Conservation (phyloP, 306 rosid genomes). For the Calophaca sinica region DNA sequence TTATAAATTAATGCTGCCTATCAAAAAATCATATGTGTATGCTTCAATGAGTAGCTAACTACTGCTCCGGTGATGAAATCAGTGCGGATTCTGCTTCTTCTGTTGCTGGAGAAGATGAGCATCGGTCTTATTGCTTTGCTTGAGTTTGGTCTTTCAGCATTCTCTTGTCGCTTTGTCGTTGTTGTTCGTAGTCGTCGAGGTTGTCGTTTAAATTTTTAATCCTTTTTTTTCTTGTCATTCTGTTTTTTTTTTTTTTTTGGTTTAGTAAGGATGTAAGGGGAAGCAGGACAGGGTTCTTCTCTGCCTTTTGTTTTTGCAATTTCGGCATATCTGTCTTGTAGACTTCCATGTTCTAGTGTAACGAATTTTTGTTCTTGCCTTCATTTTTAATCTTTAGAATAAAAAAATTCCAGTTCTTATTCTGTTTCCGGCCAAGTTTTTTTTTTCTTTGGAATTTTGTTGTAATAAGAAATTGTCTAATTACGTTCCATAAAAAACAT, state of each 20-base stretch:
- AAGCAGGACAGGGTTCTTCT: constrained; percentile 36
- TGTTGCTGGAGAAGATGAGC: constrained; percentile 64
- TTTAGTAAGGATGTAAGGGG: constrained; percentile 49
- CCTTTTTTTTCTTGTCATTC: not conserved
- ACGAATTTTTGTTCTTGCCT: constrained; percentile 20
- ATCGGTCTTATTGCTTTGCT: constrained; percentile 81
- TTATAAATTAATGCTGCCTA: too few relatives aligned
- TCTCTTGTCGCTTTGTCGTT: not conserved
- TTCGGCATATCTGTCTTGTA: constrained; percentile 54
- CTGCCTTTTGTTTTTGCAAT: constrained; percentile 42
- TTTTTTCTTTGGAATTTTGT: not conserved
- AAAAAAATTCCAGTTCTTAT: constrained; percentile 14
- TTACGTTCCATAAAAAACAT: too few relatives aligned
- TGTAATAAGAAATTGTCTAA: too few relatives aligned
- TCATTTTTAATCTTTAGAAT: constrained; percentile 9
- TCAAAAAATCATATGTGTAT: too few relatives aligned
- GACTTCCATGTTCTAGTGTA: constrained; percentile 36
- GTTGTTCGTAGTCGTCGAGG: constrained; percentile 48
- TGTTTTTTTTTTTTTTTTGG: constrained; percentile 3
- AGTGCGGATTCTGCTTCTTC: constrained; percentile 54
- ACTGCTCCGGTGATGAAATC: constrained; percentile 60
- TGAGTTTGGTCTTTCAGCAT: constrained; percentile 46
- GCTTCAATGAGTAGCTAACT: too few relatives aligned
- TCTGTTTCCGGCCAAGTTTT: not conserved
- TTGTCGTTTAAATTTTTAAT: constrained; percentile 11